Base-by-base conservation (phyloP, 116 monocot genomes). In the Iris pallida region DNA sequence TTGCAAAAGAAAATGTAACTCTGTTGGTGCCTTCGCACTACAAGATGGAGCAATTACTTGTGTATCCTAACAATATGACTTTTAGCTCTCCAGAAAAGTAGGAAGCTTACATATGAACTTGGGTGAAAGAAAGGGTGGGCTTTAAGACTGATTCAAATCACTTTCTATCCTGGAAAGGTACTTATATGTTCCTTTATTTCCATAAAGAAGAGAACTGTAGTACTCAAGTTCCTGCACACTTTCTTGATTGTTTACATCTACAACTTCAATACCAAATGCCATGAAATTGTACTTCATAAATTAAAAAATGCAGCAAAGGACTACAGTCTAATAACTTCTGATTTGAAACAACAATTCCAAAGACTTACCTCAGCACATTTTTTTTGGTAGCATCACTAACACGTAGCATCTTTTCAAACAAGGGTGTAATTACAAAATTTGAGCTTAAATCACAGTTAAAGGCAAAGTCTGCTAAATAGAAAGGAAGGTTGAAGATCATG, bases 131-230 rank as follows among this genome's bases (percentile, higher is more conserved):
- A 74, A 87, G 98, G 51, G 67, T 93, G 62, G 90, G 93, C 13
- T 98, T 98, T 71, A 88, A 90, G 67, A 63, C 93, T 45, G 83
- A 90, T 71, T 98, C 93, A 82, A 45, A 98, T 98, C 61, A 93
- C 98, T 7, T 98, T 98, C 70, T 98, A 98, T 71, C 98, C 98
- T 6, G 93, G 90, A 75, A 98, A 90, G 90, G 98, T 98, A 86
- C 42, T 41, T 40, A 0, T 73, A 8, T 69, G 16, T 6, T 69
- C 30, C 48, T 72, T 47, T 52, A n/a, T 46, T 68, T 44, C n/a
- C n/a, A n/a, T n/a, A n/a, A n/a, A n/a, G n/a, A n/a, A 30, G 30
- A 30, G 30, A 30, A 30, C 30, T 3, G 3, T 0, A 30, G 2
- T 30, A 30, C 30, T 30, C 20, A 42, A 42, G 11, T 42, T 4